A percentile compares a stretch with the other conserved stretches of the same genome.
Evolutionary conservation across 164 flowering plant species (phyloP).

Genomic region (Macadamia integrifolia): DNA sequence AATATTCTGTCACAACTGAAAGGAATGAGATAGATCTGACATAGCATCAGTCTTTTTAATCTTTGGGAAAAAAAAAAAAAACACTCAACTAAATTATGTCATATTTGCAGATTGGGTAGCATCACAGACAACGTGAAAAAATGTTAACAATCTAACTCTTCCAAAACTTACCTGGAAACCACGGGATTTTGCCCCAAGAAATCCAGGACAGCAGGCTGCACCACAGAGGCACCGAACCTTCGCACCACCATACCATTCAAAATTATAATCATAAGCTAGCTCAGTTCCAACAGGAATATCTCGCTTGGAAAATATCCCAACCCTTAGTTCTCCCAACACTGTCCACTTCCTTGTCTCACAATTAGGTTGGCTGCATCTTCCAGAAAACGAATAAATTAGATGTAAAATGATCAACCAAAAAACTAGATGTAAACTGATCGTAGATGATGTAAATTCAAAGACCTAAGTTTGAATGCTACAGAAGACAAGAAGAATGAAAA

Average conservation of each 20-base stretch:
- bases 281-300: slow-evolving; percentile 72
- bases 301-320: slow-evolving; percentile 91
- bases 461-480: not conserved
- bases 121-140: not conserved
- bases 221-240: slow-evolving; percentile 98
- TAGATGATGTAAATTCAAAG: too few relatives aligned
- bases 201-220: slow-evolving; percentile 74
- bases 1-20: not conserved
- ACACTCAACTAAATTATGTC: not conserved
- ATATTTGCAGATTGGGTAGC: not conserved
- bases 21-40: not conserved
- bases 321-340: slow-evolving; percentile 85
- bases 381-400: slow-evolving; percentile 14
- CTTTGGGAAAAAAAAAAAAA: not conserved
- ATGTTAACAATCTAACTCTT: not conserved
- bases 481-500: not conserved
- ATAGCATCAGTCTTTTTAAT: not conserved
- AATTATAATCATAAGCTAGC: slow-evolving; percentile 82
- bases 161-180: slow-evolving; percentile 68
- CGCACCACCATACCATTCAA: slow-evolving; percentile 98
- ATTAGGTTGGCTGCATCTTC: slow-evolving; percentile 73
- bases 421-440: slow-evolving; percentile 8
- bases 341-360: slow-evolving; percentile 98
- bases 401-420: slow-evolving; percentile 3
- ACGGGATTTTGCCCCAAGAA: slow-evolving; percentile 98